Conservation (phyloP, 768 basidiomycete genomes). For the Collybiopsis confluens region DNA sequence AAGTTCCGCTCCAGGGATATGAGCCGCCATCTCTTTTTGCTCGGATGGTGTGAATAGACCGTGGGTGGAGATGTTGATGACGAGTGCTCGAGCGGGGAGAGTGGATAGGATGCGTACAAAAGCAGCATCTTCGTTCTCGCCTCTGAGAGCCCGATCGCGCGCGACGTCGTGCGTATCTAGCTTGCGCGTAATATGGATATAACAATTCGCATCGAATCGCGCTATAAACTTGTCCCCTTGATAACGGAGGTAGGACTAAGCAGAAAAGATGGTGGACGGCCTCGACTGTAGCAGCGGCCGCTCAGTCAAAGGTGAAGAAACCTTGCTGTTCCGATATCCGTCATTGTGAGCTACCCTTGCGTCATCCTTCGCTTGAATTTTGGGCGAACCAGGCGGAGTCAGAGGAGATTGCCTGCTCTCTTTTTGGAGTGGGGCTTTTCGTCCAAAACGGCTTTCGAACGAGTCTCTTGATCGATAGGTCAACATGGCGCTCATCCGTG, state of each 20-base stretch:
- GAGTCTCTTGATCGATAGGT: slow-evolving; percentile 93
- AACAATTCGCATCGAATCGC: slow-evolving; percentile 98
- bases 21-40: slow-evolving; percentile 75
- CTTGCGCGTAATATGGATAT: slow-evolving; percentile 61
- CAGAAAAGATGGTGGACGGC: slow-evolving; percentile 85
- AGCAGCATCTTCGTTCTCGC: slow-evolving; percentile 29
- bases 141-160: slow-evolving; percentile 46
- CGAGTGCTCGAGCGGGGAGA: slow-evolving; percentile 72
- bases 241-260: slow-evolving; percentile 94
- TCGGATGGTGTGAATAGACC: slow-evolving; percentile 92
- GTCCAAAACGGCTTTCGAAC: slow-evolving; percentile 90
- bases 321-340: slow-evolving; percentile 56
- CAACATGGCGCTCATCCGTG: slow-evolving; percentile 89
- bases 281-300: too few relatives aligned
- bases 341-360: slow-evolving; percentile 67
- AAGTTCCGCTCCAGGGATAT: slow-evolving; percentile 76
- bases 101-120: slow-evolving; percentile 57
- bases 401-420: slow-evolving; percentile 17
- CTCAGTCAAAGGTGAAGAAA: slow-evolving; percentile 14
- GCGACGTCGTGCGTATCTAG: slow-evolving; percentile 91
- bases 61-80: slow-evolving; percentile 90
- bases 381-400: slow-evolving; percentile 48
- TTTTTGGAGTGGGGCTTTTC: slow-evolving; percentile 56
- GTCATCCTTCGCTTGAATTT: slow-evolving; percentile 11
- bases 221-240: slow-evolving; percentile 96